Evolutionary conservation across 1,284 basidiomycete genomes (phyloP).

Genomic region (Austroboletus novae-zelandiae): DNA sequence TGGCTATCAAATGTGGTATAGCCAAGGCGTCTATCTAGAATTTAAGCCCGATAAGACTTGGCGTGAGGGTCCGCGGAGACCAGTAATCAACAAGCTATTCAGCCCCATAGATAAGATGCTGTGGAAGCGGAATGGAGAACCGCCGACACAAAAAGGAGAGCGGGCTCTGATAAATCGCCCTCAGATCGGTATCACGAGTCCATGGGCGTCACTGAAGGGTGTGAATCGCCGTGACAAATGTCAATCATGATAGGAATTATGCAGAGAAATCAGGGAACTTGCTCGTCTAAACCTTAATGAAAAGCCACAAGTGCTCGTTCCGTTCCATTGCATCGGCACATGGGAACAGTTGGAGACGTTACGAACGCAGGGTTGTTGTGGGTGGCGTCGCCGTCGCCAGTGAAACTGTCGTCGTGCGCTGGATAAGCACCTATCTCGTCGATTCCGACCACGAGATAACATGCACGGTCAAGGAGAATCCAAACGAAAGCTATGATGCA

Average conservation of each 20-base stretch:
- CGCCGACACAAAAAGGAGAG: conserved; percentile 32
- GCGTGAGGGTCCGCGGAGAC: conserved; percentile 22
- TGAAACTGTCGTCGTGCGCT: conserved; percentile 41
- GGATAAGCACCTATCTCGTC: conserved; percentile 40
- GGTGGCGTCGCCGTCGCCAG: conserved; percentile 30
- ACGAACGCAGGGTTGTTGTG: conserved; percentile 19
- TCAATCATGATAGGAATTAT: conserved; percentile 1
- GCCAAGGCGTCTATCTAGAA: conserved; percentile 25
- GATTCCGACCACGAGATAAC: conserved; percentile 36
- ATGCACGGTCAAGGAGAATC: conserved; percentile 26
- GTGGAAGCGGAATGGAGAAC: conserved; percentile 39
- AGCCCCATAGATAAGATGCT: conserved; percentile 33
- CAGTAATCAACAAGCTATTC: conserved; percentile 33
- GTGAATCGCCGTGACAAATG: conserved; percentile 9
- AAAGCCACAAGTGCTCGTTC: conserved; percentile 1
- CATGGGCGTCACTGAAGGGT: conserved; percentile 12
- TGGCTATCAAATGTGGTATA: conserved; percentile 14
- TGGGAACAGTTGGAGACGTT: conserved; percentile 1
- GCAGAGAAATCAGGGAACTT: not conserved
- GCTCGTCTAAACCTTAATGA: conserved; percentile 11
- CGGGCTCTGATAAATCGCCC: not conserved
- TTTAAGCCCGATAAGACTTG: conserved; percentile 24
- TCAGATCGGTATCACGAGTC: not conserved
- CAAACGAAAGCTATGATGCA: conserved; percentile 11
- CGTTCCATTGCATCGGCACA: conserved; percentile 4